Evolutionary conservation across 2,329 filamentous ascomycete species (phyloP).

Genomic region (Sclerotinia minor): DNA sequence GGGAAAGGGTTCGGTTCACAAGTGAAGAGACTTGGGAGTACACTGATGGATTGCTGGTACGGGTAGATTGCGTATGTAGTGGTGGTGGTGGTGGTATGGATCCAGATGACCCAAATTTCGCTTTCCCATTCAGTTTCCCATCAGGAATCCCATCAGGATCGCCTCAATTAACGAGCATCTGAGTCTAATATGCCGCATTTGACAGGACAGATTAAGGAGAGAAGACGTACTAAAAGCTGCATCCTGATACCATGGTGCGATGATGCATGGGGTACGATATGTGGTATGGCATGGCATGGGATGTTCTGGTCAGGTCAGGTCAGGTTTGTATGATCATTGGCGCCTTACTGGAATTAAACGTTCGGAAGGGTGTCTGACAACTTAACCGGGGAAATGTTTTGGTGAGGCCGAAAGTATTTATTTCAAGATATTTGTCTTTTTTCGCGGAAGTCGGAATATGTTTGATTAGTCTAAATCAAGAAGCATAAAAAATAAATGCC

Average conservation of each 20-base stretch:
- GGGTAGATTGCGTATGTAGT: background rate
- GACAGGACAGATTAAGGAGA: background rate
- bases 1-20: slow-evolving; percentile 18
- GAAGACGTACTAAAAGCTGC: slow-evolving; percentile 4
- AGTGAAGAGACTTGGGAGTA: slow-evolving; percentile 7
- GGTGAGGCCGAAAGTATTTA: background rate
- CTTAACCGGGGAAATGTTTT: background rate
- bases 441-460: slow-evolving; percentile 22
- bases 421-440: slow-evolving; percentile 8
- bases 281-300: background rate
- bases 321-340: slow-evolving; percentile 1
- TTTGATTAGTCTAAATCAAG: slow-evolving; percentile 2
- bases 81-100: background rate
- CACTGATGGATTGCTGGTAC: background rate
- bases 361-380: slow-evolving; percentile 17
- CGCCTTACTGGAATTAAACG: slow-evolving; percentile 10
- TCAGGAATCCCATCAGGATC: background rate
- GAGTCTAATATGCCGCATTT: background rate
- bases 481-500: background rate
- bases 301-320: background rate
- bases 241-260: slow-evolving; percentile 14
- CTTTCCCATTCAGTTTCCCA: background rate
- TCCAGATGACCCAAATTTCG: slow-evolving; percentile 3
- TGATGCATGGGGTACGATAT: background rate
- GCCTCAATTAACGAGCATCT: background rate